Percentiles rank a stretch among this genome's conserved stretches.
These are phyloP conservation scores for Torulaspora quercuum DNA, from an alignment of 805 yeast genomes.

Conservation along the genomic window DNA sequence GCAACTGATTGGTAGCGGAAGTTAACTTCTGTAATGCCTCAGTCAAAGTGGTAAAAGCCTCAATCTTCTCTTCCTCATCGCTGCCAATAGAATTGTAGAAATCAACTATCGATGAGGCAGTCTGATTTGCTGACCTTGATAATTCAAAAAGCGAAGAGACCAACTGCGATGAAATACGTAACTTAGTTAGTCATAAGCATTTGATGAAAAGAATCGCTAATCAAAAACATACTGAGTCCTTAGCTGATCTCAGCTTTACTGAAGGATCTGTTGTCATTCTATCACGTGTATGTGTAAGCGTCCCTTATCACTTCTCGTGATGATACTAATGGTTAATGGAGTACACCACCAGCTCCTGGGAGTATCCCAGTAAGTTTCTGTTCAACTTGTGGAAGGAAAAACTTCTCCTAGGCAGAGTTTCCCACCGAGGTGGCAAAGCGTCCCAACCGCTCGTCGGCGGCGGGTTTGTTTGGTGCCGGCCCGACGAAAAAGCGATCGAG, in stretches of 20 bases:
- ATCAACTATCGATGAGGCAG: slow-evolving; percentile 74
- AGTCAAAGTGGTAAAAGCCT: slow-evolving; percentile 44
- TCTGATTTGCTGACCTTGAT: slow-evolving; percentile 81
- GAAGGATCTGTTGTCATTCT: slow-evolving; percentile 34
- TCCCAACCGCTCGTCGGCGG: background rate
- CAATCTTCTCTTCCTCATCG: slow-evolving; percentile 45
- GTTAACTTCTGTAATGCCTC: slow-evolving; percentile 42
- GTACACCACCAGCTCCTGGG: slow-evolving; percentile 2
- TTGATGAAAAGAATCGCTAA: too few species aligned
- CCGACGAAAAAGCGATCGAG: too few species aligned
- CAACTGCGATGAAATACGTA: slow-evolving; percentile 43
- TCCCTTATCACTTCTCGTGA: background rate
- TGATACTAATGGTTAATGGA: too few species aligned
- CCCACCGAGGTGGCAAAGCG: slow-evolving; percentile 3
- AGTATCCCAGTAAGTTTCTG: slow-evolving; percentile 3
- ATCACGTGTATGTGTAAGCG: slow-evolving; percentile 12
- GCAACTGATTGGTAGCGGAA: slow-evolving; percentile 36
- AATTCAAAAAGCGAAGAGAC: slow-evolving; percentile 79
- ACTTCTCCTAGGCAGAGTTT: slow-evolving; percentile 11
- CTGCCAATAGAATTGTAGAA: slow-evolving; percentile 60
- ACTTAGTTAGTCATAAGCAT: background rate
- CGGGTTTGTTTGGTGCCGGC: too few species aligned
- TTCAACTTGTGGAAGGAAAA: slow-evolving; percentile 11
- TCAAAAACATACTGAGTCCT: slow-evolving; percentile 40
- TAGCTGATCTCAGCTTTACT: slow-evolving; percentile 36